Conservation (phyloP, 495 filamentous ascomycete genomes). For the Acidiella bohemica region DNA sequence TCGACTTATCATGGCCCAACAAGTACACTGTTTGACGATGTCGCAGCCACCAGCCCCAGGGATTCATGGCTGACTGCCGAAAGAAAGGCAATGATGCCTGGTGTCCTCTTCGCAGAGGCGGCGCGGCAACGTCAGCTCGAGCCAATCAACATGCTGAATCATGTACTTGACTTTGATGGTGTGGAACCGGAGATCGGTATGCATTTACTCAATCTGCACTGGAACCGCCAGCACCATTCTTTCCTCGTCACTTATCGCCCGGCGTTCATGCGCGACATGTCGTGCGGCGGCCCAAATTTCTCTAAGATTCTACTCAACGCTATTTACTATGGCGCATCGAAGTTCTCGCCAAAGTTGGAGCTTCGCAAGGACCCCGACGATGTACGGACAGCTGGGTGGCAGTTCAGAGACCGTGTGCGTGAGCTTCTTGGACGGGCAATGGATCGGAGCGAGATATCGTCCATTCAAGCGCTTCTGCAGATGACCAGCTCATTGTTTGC, state of each 20-base stretch:
- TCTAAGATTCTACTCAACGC: constrained; percentile 36
- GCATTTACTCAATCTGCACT: constrained; percentile 31
- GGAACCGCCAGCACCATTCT: constrained; percentile 31
- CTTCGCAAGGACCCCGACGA: not conserved
- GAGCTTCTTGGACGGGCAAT: constrained; percentile 30
- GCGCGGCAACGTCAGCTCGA: not conserved
- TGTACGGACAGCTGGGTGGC: not conserved
- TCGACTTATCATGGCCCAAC: not conserved
- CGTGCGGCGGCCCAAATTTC: constrained; percentile 33
- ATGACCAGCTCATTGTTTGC: constrained; percentile 33
- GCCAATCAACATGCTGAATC: not conserved
- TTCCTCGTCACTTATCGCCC: constrained; percentile 29
- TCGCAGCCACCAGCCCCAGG: not conserved
- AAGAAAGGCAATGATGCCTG: not conserved
- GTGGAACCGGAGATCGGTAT: constrained; percentile 31
- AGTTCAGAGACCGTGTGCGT: not conserved
- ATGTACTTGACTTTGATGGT: constrained; percentile 30
- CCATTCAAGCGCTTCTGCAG: constrained; percentile 33
- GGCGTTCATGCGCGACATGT: constrained; percentile 32
- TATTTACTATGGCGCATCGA: constrained; percentile 33
- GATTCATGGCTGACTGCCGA: not conserved
- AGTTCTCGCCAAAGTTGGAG: constrained; percentile 23
- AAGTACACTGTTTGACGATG: not conserved
- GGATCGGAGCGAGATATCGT: constrained; percentile 34
- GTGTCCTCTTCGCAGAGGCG: not conserved